Percentiles rank a stretch among this genome's conserved stretches.
phyloP scores from a whole-genome alignment of 140 eudicot species.

The Ambrosia hybrid region DNA sequence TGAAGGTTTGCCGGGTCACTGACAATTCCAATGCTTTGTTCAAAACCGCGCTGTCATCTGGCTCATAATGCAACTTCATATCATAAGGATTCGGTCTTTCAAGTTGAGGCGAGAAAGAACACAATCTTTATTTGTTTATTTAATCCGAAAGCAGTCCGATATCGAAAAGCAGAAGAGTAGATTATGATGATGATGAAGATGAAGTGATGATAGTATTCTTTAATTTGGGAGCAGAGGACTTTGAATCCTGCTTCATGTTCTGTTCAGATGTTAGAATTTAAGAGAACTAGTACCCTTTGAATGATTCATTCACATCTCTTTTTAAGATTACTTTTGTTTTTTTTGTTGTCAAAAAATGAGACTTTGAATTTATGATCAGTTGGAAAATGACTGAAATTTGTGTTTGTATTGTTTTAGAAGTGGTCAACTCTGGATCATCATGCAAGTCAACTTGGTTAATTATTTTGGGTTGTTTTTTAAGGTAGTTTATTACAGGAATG shows the following conservation, averaged over 20 bases:
- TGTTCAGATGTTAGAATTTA: constrained; percentile 32
- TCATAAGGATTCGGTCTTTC: constrained; percentile 16
- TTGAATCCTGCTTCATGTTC: constrained; percentile 32
- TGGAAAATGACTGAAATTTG: not conserved
- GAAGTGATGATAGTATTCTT: constrained; percentile 30
- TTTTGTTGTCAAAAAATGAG: not conserved
- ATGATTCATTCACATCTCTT: constrained; percentile 25
- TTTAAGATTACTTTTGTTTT: constrained; percentile 5
- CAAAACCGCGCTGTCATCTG: too few relatives aligned
- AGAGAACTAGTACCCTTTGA: constrained; percentile 20
- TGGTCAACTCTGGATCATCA: constrained; percentile 13
- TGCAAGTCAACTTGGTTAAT: constrained; percentile 8
- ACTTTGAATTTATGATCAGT: not conserved
- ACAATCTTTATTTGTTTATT: constrained; percentile 20
- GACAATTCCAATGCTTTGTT: not conserved
- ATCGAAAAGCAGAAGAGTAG: constrained; percentile 16
- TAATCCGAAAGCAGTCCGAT: constrained; percentile 14
- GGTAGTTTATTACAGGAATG: not conserved
- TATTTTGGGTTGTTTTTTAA: not conserved
- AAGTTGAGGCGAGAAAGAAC: constrained; percentile 6
- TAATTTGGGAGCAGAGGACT: constrained; percentile 34
- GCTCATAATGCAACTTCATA: not conserved
- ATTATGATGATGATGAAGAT: constrained; percentile 20
- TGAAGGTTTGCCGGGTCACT: constrained; percentile 21
- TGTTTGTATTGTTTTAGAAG: not conserved